Conservation (phyloP, 2,329 filamentous ascomycete genomes). For the Colletotrichum theobromicola region DNA sequence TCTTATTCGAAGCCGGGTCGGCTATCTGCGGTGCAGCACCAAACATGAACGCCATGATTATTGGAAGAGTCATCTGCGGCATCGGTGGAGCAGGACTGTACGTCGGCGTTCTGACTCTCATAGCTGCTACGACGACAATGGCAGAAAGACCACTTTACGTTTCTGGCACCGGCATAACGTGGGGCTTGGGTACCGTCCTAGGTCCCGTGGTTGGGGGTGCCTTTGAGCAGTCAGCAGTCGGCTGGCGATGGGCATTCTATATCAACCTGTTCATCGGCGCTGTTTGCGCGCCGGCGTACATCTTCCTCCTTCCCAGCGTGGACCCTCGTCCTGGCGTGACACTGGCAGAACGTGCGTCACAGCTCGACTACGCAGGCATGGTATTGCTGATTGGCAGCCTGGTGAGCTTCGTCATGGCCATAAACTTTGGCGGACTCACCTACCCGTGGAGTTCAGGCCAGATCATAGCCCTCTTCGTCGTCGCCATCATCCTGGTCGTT, state of each 20-base stretch:
- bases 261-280: conserved; percentile 55
- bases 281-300: conserved; percentile 28
- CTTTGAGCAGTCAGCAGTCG: conserved; percentile 40
- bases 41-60: conserved; percentile 46
- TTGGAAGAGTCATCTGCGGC: conserved; percentile 46
- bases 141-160: conserved; percentile 10
- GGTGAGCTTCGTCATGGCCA: conserved; percentile 47
- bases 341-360: conserved; percentile 30
- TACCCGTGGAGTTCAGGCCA: conserved; percentile 50
- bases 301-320: conserved; percentile 30
- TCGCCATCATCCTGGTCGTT: conserved; percentile 37
- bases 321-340: conserved; percentile 21
- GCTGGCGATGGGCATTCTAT: conserved; percentile 52
- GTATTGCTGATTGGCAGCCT: conserved; percentile 45
- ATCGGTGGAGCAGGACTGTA: conserved; percentile 33
- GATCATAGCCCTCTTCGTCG: conserved; percentile 50
- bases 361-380: conserved; percentile 51
- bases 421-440: conserved; percentile 53
- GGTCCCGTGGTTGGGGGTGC: conserved; percentile 45
- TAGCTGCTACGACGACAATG: neutral
- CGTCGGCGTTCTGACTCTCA: conserved; percentile 1
- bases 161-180: conserved; percentile 30
- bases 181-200: conserved; percentile 50
- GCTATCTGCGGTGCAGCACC: conserved; percentile 43
- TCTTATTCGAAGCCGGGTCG: conserved; percentile 40